Base-by-base conservation (phyloP, 2,329 filamentous ascomycete genomes). In the Penicillium corylophilum region DNA sequence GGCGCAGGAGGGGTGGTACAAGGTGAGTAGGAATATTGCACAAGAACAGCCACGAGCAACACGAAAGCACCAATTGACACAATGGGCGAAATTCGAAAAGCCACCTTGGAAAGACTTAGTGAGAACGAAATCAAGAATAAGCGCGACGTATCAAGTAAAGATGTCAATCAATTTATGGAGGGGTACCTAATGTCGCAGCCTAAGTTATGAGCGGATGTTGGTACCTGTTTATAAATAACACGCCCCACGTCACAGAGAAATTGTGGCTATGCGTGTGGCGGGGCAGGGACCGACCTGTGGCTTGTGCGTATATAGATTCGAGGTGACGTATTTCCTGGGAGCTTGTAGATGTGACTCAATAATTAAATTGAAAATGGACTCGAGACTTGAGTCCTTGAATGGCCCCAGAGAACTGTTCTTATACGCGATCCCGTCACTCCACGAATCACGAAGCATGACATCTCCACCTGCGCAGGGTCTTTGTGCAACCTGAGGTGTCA, bases 171-270 rank as follows among this genome's bases (percentile, higher is more conserved):
- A 47, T 41, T 31, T 24, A 53, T 42, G 44, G 45, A 44, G 44
- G 46, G 55, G 51, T 57, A 56, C 61, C 48, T 63, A 57, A 62
- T 50, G 53, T 63, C 57, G 65, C 58, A 64, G 65, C 62, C 65
- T 66, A 59, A 60, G 44, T 38, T 53, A 46, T 54, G 51, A 61
- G 57, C 35, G 54, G 54, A 53, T 36, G 44, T 22, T 33, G 48
- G 63, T 64, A 63, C 58, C 56, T 55, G 50, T 55, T 54, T 59
- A 53, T 55, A 60, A 64, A 61, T 57, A 55, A 56, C 52, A 36
- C 44, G 48, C 50, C 50, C 41, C 20, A 46, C 38, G 48, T 61
- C 48, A 62, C 57, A 58, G 57, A 51, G 23, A 13, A 10, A 36
- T 20, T 50, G 58, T 55, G 53, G 51, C 57, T 57, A 53, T 54